Base-by-base conservation (phyloP, 176 grass and related monocot genomes). In the Phragmites australis region DNA sequence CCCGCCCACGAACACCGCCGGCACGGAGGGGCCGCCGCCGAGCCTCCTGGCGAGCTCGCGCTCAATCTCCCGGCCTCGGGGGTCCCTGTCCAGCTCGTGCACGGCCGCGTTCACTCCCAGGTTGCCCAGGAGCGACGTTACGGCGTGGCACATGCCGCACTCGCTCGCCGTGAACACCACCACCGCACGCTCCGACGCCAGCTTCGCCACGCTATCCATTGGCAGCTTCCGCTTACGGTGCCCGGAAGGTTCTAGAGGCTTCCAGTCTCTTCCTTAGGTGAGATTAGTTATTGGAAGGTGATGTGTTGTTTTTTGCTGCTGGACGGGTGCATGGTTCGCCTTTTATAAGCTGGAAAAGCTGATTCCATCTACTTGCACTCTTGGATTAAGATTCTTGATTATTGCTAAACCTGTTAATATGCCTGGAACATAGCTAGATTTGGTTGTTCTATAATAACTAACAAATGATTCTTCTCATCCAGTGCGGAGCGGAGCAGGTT, bases 121-220 rank as follows among this genome's bases (percentile, higher is more conserved):
- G 30, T 81, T 58, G 21, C 83, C 46, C 11, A 94, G 77, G 18
- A 94, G 86, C 56, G 57, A 81, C 70, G 77, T 94, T 58, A 94
- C 81, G 8, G 87, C 19, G 81, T 91, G 86, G 71, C 86, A 86
- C 83, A 94, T 94, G 86, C 72, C 77, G 68, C 92, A 91, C 44
- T 43, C 77, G 86, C 92, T 91, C 61, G 9, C 19, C 43, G 86
- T 89, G 75, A 94, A 94, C 63, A 91, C 84, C 70, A 91, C 89
- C 69, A 87, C 92, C 8, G 92, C 86, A 21, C 89, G 50, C 81
- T 94, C 83, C 39, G 92, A 91, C n/a, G 70, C 89, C 43, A 91
- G 54, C 79, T 52, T 87, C 70, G 50, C 73, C 65, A 94, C 89
- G 25, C 65, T 30, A 3, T 94, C 89, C 92, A 94, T 94, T 19